Percentiles rank a stretch among this genome's conserved stretches.
Conservation (phyloP, 2,329 filamentous ascomycete species). For the Peltaster fructicola region DNA sequence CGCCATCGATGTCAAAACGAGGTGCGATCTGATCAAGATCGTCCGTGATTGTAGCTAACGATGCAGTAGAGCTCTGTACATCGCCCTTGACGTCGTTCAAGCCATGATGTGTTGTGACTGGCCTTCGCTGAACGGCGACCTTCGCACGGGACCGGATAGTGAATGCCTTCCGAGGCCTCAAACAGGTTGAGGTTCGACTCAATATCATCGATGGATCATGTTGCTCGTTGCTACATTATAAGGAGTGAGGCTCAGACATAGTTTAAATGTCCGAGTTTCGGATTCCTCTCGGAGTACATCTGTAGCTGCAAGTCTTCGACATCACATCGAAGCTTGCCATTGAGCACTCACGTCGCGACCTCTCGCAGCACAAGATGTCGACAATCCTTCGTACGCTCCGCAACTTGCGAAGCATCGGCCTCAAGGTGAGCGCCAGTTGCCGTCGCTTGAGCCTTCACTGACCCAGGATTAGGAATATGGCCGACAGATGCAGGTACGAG, state of each 20-base stretch:
- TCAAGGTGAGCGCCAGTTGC: constrained; percentile 58
- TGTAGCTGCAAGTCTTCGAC: neutral
- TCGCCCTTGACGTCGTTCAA: no score
- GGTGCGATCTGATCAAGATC: constrained; percentile 82
- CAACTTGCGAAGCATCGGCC: constrained; percentile 71
- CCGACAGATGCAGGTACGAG: constrained; percentile 77
- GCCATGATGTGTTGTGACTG: no score
- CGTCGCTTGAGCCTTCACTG: neutral
- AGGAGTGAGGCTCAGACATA: constrained; percentile 1
- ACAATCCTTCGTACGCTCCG: constrained; percentile 70
- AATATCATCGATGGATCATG: constrained; percentile 14
- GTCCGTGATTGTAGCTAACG: constrained; percentile 42
- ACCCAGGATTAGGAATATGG: constrained; percentile 52
- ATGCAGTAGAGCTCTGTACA: constrained; percentile 33
- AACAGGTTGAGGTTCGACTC: constrained; percentile 11
- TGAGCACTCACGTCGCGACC: neutral
- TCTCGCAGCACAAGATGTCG: constrained; percentile 50
- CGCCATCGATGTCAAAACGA: constrained; percentile 70
- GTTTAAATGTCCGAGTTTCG: neutral
- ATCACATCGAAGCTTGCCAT: neutral
- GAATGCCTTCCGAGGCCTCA: constrained; percentile 10
- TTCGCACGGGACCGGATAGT: no score
- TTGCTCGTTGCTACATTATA: constrained; percentile 1
- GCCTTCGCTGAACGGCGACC: no score
- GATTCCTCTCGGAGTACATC: neutral